Percentiles rank a stretch among this genome's conserved stretches.
These are phyloP conservation scores for Taiozyma onychis DNA, from an alignment of 1,139 yeast genomes.

Conservation along the genomic window DNA sequence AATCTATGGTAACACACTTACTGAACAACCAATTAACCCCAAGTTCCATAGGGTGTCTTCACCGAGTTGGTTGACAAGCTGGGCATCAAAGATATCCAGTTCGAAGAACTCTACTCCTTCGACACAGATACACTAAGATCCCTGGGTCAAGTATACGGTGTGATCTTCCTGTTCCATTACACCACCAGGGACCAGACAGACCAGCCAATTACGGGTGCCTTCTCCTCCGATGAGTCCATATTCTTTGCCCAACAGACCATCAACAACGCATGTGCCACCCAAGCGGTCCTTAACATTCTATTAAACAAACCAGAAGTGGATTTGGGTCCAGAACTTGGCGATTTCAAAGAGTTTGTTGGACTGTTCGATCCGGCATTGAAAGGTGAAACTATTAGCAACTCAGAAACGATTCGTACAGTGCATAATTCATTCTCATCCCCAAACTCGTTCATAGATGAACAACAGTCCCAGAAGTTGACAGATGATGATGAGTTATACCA, in stretches of 20 bases:
- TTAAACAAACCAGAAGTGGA: constrained; percentile 38
- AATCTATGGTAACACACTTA: not conserved
- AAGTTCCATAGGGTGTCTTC: constrained; percentile 49
- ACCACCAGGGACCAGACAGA: constrained; percentile 32
- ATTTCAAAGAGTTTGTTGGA: constrained; percentile 46
- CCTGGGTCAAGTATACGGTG: constrained; percentile 48
- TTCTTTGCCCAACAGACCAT: constrained; percentile 66
- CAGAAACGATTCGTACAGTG: constrained; percentile 50
- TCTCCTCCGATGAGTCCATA: constrained; percentile 31
- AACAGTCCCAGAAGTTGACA: constrained; percentile 24
- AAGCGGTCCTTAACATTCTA: constrained; percentile 60
- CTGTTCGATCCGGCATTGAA: constrained; percentile 53
- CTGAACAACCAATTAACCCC: not conserved
- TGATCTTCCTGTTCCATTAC: constrained; percentile 60
- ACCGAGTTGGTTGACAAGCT: constrained; percentile 57
- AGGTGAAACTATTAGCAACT: constrained; percentile 62
- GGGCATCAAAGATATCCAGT: constrained; percentile 51
- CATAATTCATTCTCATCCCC: constrained; percentile 67
- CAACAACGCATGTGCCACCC: constrained; percentile 75
- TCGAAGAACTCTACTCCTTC: constrained; percentile 54
- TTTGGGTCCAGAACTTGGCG: constrained; percentile 44
- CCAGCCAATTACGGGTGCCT: constrained; percentile 41
- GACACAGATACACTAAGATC: constrained; percentile 41
- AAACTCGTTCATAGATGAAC: constrained; percentile 42
- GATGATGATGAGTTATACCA: constrained; percentile 56